Evolutionary conservation across 1,284 basidiomycete genomes (phyloP).

Genomic region (Cystobasidium slooffiae): DNA sequence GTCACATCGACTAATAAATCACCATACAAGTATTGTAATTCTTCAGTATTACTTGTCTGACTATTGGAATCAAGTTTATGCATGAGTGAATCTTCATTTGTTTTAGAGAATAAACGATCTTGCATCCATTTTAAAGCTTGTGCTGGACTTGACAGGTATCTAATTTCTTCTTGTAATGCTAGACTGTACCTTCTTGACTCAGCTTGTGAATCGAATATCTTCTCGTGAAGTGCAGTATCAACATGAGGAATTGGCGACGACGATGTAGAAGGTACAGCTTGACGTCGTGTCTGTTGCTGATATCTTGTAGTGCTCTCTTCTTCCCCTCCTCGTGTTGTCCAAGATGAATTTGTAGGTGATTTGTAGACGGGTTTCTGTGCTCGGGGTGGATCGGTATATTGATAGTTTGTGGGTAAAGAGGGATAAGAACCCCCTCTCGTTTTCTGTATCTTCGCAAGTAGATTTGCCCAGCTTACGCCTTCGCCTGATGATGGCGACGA

Average conservation of each 20-base stretch:
- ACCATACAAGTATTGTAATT: conserved; percentile 15
- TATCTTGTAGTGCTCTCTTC: background rate
- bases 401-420: background rate
- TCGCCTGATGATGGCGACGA: background rate
- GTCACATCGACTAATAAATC: conserved; percentile 31
- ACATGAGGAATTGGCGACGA: background rate
- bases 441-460: conserved; percentile 11
- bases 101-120: conserved; percentile 15
- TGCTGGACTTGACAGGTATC: background rate
- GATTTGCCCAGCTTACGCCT: conserved; percentile 2
- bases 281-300: background rate
- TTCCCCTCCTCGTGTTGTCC: no score
- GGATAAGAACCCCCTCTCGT: background rate
- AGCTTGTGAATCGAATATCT: conserved; percentile 17
- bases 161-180: conserved; percentile 23
- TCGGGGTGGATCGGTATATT: background rate
- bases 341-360: no score
- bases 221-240: conserved; percentile 13
- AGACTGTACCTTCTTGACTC: conserved; percentile 14
- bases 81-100: conserved; percentile 22
- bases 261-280: background rate
- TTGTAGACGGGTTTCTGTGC: background rate
- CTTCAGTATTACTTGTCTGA: background rate
- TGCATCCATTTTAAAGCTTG: conserved; percentile 39
- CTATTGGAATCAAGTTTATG: background rate